A percentile compares a stretch with the other conserved stretches of the same genome.
phyloP scores from a whole-genome alignment of 805 yeast genomes.

The Danielia reshetovae region DNA sequence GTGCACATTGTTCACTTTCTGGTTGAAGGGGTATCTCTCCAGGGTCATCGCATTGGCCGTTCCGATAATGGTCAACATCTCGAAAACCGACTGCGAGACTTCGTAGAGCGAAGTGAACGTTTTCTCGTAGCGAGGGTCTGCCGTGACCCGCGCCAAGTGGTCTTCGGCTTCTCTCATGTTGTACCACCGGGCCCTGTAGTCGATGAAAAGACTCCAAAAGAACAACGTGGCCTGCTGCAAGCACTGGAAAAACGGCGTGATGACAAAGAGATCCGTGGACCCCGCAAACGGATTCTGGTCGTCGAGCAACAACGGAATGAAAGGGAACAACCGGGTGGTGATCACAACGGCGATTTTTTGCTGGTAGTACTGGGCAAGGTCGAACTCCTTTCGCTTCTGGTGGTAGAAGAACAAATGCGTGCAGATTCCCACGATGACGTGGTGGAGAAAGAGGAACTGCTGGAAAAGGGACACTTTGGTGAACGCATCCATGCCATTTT shows the following conservation, averaged over 20 bases:
- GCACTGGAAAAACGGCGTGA: neutral
- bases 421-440: neutral
- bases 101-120: neutral
- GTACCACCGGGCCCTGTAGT: conserved; percentile 1
- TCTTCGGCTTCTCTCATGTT: neutral
- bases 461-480: neutral
- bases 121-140: neutral
- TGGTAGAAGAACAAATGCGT: conserved; percentile 1
- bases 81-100: neutral
- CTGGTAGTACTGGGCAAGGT: neutral
- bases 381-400: neutral
- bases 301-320: neutral
- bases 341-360: neutral
- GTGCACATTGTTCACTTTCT: neutral
- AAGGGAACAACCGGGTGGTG: neutral
- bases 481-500: conserved; percentile 1
- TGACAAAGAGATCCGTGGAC: conserved; percentile 1
- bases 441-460: neutral
- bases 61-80: neutral
- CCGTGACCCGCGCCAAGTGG: neutral
- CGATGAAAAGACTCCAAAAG: conserved; percentile 1
- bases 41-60: neutral
- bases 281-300: neutral
- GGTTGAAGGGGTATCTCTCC: neutral
- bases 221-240: neutral